Evolutionary conservation across 768 basidiomycete species (phyloP).

Genomic region (Suillus bovinus): DNA sequence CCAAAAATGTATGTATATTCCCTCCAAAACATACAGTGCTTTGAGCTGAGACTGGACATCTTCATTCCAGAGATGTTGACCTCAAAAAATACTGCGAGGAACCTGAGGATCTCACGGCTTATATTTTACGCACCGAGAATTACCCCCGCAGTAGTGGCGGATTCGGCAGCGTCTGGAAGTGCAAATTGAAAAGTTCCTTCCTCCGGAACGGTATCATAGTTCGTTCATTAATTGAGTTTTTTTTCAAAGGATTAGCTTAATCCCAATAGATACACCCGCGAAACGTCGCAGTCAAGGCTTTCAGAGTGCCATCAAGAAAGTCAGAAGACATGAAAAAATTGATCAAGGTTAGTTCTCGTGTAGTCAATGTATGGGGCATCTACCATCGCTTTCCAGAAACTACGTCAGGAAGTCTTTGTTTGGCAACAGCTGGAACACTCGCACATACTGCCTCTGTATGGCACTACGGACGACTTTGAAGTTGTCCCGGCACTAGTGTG

Average conservation of each 20-base stretch:
- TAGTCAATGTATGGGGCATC: neutral
- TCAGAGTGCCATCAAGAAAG: neutral
- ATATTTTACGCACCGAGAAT: neutral
- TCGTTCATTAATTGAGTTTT: neutral
- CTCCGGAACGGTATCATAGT: neutral
- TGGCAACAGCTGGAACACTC: slow-evolving; percentile 19
- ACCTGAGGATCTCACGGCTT: neutral
- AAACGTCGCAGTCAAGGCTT: neutral
- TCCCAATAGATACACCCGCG: neutral
- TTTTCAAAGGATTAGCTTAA: neutral
- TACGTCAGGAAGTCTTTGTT: slow-evolving; percentile 21
- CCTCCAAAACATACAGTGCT: neutral
- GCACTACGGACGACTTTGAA: slow-evolving; percentile 19
- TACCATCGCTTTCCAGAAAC: slow-evolving; percentile 9
- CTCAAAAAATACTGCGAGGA: neutral
- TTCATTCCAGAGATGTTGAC: neutral
- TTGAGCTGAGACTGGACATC: neutral
- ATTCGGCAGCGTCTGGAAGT: neutral
- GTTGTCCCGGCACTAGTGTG: slow-evolving; percentile 23
- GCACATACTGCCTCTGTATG: slow-evolving; percentile 21
- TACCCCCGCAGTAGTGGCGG: neutral
- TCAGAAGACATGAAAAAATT: neutral
- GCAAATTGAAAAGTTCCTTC: neutral
- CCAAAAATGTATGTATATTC: neutral
- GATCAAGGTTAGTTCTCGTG: neutral